phyloP scores from a whole-genome alignment of 768 basidiomycete species.

The Lentinula lateritia region DNA sequence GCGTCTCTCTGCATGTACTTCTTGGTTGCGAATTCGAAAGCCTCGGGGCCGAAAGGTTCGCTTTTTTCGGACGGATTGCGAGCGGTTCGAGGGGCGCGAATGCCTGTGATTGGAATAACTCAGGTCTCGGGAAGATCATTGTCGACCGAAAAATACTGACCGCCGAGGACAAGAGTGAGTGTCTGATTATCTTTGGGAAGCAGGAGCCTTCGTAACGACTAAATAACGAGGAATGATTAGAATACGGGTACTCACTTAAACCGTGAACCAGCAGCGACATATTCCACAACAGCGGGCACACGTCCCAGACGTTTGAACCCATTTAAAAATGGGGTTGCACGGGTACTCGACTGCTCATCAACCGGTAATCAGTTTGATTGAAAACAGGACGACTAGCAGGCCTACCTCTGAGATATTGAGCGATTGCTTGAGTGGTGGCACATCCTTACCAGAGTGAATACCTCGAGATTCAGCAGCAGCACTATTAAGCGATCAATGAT shows the following conservation, averaged over 20 bases:
- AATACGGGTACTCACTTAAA: slow-evolving; percentile 64
- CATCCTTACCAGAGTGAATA: slow-evolving; percentile 90
- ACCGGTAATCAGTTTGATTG: slow-evolving; percentile 4
- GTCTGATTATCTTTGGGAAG: slow-evolving; percentile 91
- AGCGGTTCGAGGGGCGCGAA: slow-evolving; percentile 85
- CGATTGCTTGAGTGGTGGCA: slow-evolving; percentile 71
- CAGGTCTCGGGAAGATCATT: not conserved
- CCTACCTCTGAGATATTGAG: slow-evolving; percentile 88
- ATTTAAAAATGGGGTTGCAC: slow-evolving; percentile 84
- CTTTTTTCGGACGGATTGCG: slow-evolving; percentile 77
- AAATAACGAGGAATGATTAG: slow-evolving; percentile 2
- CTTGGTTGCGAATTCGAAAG: slow-evolving; percentile 71
- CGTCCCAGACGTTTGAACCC: slow-evolving; percentile 87
- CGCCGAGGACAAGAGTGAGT: slow-evolving; percentile 86
- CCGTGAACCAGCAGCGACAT: slow-evolving; percentile 88
- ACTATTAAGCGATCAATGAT: slow-evolving; percentile 31
- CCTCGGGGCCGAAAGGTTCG: slow-evolving; percentile 85
- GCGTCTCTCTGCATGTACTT: slow-evolving; percentile 93
- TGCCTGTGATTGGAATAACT: slow-evolving; percentile 42
- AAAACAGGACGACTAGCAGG: not conserved
- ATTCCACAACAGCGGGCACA: slow-evolving; percentile 85
- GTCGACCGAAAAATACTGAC: slow-evolving; percentile 27
- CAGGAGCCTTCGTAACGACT: slow-evolving; percentile 47
- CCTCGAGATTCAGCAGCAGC: slow-evolving; percentile 76
- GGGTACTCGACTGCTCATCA: slow-evolving; percentile 45